Evolutionary conservation across 129 eudicot genomes (phyloP).

Genomic region (Silybum marianum): DNA sequence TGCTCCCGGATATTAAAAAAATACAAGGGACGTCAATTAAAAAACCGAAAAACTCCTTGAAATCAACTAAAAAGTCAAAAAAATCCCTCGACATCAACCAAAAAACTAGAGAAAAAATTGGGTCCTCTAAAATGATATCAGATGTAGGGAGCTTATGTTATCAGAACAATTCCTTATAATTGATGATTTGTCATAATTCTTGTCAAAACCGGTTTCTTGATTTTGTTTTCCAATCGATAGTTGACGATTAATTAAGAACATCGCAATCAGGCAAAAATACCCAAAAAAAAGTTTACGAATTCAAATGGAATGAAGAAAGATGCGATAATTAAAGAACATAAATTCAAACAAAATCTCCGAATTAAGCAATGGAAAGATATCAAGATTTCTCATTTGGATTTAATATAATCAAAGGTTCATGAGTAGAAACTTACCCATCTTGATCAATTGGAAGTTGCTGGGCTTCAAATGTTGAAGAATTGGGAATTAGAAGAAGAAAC

Average conservation of each 20-base stretch:
- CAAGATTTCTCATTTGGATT: neutral
- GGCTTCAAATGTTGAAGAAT: neutral
- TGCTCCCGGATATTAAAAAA: too few relatives aligned
- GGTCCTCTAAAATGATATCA: neutral
- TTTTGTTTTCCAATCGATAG: neutral
- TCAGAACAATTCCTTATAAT: neutral
- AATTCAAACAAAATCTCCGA: neutral
- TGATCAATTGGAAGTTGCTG: neutral
- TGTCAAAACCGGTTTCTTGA: neutral
- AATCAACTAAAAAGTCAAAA: neutral
- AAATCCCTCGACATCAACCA: neutral
- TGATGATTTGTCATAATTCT: neutral
- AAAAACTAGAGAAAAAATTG: too few relatives aligned
- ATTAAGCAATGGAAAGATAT: neutral
- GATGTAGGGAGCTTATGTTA: neutral
- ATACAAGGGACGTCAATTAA: too few relatives aligned
- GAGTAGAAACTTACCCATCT: constrained; percentile 14
- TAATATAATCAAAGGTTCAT: neutral
- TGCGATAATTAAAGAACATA: neutral
- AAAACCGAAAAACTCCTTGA: neutral
- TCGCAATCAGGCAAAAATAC: neutral
- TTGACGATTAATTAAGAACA: neutral
- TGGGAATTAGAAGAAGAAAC: too few relatives aligned
- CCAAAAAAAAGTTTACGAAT: neutral
- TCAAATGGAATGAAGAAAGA: neutral